Evolutionary conservation across 805 yeast genomes (phyloP), one percentile per base, ranked within the genome.

Genomic region (Candida taoyuanica): DNA sequence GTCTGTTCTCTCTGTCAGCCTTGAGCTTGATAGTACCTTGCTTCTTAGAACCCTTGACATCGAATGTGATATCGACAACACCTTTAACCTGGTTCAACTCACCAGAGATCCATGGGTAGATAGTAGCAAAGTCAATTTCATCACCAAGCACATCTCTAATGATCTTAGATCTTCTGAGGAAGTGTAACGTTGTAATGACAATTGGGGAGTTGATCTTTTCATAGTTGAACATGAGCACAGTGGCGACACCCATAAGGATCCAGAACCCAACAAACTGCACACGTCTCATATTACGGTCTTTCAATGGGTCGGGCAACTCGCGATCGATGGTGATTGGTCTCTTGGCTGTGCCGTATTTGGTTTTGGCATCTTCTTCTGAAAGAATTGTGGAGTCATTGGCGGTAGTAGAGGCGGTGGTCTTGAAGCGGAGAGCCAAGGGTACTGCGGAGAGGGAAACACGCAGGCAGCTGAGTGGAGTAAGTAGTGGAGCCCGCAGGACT

Each of bases 201-300:
- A 91, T 74, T 1, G 98, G 97, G 12, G 96, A 85, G 31, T 84
- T 78, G 15, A 88, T 79, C 59, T 88, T 89, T 59, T 93, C 98
- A 63, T 91, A 89, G 67, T 93, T 89, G 73, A 91, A 81, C 52
- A 91, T 85, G 21, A 85, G 72, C 21, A 73, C 66, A 34, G 82
- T 62, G 2, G 81, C 63, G 4, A 69, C 62, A 17, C 72, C 71
- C 73, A 82, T 77, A 36, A 73, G 62, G 12, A 66, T 59, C 32
- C 72, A 61, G 55, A 83, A 84, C 3, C 63, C 61, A 5, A 69
- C 59, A 57, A 88, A 81, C 40, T 77, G 75, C 17, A 65, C 52
- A 39, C 78, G 63, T 44, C 73, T 73, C 46, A 67, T 70, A 39
- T 70, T 70, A 45, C 68, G 65, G 39, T 72, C 77, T n/a, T 67